Evolutionary conservation across 176 grass and related monocot genomes (phyloP).

Genomic region (Chloris gayana): DNA sequence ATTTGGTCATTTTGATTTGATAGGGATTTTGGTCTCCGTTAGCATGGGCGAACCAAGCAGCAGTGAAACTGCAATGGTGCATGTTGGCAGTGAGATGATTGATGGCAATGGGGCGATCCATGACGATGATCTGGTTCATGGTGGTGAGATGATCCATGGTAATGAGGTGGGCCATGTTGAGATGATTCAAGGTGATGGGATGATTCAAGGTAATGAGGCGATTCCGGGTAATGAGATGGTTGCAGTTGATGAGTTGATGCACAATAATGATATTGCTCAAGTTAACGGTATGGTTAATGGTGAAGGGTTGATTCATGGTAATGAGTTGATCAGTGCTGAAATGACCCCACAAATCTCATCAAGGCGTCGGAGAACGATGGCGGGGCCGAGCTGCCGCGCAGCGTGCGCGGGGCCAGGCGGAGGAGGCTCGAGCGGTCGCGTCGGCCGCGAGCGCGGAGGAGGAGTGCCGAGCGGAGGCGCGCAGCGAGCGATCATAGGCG

Average conservation of each 20-base stretch:
- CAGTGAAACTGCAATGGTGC: slow-evolving; percentile 39
- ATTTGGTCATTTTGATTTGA: too few relatives aligned
- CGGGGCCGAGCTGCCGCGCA: too few relatives aligned
- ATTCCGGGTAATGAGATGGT: slow-evolving; percentile 49
- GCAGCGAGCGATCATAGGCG: too few relatives aligned
- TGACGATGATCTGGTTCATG: slow-evolving; percentile 23
- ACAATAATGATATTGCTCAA: slow-evolving; percentile 42
- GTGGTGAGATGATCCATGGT: slow-evolving; percentile 26
- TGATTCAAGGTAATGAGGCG: slow-evolving; percentile 26
- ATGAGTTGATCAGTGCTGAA: slow-evolving; percentile 50
- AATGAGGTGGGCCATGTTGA: slow-evolving; percentile 22
- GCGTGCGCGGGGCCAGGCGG: too few relatives aligned
- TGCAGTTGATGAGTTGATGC: slow-evolving; percentile 45
- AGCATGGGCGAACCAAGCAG: slow-evolving; percentile 49
- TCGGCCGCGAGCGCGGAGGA: too few relatives aligned
- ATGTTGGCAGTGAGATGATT: slow-evolving; percentile 31
- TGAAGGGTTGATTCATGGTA: slow-evolving; percentile 42
- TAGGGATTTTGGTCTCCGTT: too few relatives aligned
- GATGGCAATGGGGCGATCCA: slow-evolving; percentile 35
- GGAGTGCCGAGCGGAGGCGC: too few relatives aligned
- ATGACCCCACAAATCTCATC: slow-evolving; percentile 40
- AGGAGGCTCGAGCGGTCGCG: too few relatives aligned
- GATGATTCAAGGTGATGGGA: too few relatives aligned
- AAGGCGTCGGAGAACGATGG: slow-evolving; percentile 73
- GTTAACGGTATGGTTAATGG: slow-evolving; percentile 36